A percentile compares a stretch with the other conserved stretches of the same genome.
Evolutionary conservation across 768 basidiomycete genomes (phyloP).

Genomic region (Hortiboletus flavorubellus): DNA sequence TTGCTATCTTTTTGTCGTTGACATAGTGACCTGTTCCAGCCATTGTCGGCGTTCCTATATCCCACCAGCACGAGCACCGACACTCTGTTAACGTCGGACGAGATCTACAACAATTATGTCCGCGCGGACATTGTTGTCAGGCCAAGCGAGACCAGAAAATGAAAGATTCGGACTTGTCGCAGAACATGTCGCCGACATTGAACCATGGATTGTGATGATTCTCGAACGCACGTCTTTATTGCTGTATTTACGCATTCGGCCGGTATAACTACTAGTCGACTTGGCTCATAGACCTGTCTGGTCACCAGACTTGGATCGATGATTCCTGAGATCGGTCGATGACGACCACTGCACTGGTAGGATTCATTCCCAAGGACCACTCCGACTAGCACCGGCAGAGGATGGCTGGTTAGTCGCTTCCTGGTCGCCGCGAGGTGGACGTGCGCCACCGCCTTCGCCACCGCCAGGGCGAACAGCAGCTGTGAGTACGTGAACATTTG

Average conservation of each 20-base stretch:
- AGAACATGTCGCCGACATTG: background rate
- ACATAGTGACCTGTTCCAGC: slow-evolving; percentile 24
- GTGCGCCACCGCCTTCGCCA: too few species aligned
- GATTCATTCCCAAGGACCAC: too few species aligned
- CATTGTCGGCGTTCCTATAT: slow-evolving; percentile 64
- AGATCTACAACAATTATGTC: slow-evolving; percentile 73
- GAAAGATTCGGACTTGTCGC: background rate
- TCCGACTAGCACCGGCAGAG: too few species aligned
- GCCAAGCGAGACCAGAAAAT: slow-evolving; percentile 11
- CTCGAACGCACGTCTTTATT: background rate
- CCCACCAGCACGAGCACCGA: slow-evolving; percentile 54
- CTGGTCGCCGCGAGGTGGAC: too few species aligned
- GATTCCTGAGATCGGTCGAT: too few species aligned
- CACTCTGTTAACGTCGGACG: slow-evolving; percentile 64
- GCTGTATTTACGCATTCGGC: background rate
- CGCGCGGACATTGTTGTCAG: slow-evolving; percentile 46
- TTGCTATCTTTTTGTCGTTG: slow-evolving; percentile 22
- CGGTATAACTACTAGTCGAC: too few species aligned
- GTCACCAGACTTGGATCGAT: too few species aligned
- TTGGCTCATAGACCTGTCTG: too few species aligned
- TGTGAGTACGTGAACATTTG: too few species aligned
- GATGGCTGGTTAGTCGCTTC: too few species aligned
- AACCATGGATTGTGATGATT: background rate
- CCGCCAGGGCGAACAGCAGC: too few species aligned
- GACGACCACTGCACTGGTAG: too few species aligned